These are phyloP conservation scores for Escovopsis sp. DNA, from an alignment of 2,329 filamentous ascomycete genomes.

Conservation along the genomic window DNA sequence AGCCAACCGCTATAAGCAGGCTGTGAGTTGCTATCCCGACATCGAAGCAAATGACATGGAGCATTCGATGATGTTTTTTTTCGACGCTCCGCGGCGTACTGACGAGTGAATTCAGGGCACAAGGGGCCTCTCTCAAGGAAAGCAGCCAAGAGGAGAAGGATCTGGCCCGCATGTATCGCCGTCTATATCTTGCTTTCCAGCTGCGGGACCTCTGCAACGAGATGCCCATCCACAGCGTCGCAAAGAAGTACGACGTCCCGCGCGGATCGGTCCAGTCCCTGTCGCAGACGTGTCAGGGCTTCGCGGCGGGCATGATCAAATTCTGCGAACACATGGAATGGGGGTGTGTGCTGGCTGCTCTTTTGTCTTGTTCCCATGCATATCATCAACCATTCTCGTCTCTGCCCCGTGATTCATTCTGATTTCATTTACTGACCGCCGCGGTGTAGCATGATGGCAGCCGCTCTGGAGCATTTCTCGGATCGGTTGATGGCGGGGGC, in stretches of 20 bases:
- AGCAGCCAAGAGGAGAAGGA: conserved; percentile 45
- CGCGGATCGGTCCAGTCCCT: conserved; percentile 58
- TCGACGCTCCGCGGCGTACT: neutral
- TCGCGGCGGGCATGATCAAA: conserved; percentile 65
- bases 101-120: conserved; percentile 34
- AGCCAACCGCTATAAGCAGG: conserved; percentile 49
- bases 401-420: no score
- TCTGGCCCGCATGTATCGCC: conserved; percentile 47
- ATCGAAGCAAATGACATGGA: neutral
- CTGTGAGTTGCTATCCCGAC: conserved; percentile 32
- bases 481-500: conserved; percentile 61
- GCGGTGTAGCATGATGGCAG: conserved; percentile 44
- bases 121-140: conserved; percentile 50
- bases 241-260: conserved; percentile 54
- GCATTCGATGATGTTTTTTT: neutral
- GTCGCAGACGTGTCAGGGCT: conserved; percentile 62
- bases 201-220: conserved; percentile 70
- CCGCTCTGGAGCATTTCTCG: conserved; percentile 60
- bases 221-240: conserved; percentile 53
- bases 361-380: no score
- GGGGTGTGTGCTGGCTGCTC: conserved; percentile 28
- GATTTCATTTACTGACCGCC: conserved; percentile 7
- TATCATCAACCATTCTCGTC: no score
- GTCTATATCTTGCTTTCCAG: conserved; percentile 63
- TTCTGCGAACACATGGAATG: conserved; percentile 68